Base-by-base conservation (phyloP, 1,139 yeast genomes). In the Hansenula sp. region DNA sequence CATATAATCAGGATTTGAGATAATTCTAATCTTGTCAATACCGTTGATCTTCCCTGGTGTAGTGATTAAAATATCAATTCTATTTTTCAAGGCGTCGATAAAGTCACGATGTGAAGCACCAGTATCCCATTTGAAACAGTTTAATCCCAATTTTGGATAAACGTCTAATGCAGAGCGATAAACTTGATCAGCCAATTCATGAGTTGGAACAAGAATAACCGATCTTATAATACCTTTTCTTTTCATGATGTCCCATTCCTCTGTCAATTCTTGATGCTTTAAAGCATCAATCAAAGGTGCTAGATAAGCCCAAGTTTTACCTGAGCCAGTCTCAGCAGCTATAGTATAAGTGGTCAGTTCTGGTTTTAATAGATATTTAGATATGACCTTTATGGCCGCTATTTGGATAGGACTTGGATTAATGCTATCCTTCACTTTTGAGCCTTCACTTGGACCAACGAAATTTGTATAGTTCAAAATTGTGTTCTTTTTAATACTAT, bases 241-340 rank as follows among this genome's bases (percentile, higher is more conserved):
- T 32, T 55, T 47, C 45, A 57, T 50, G 45, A 42, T 43, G 54
- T 64, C 64, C 68, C 73, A 72, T 15, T 55, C 54, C 40, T 65
- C 62, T 47, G 55, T 21, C 7, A 12, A 27, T 45, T 77, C 77
- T 46, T 77, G 80, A 49, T 84, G 81, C 53, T 76, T 79, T 55
- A 88, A 67, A 51, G 77, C 79, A 43, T 89, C 84, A 41, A 91
- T 55, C 33, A 91, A 53, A 0, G 96, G 90, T 0, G 87, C 79
- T 48, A 91, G 62, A 59, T 91, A 93, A 0, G 97, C 90, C 81
- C 96, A 80, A 0, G 99, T 93, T 62, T 93, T 93, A 9, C 99
- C 98, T 0, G 96, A 84, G 0, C 98, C 99, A 0, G 99, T 93
- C 61, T 93, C 98, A 3, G 97, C 96, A 2, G 97, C 97, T 46